Percentiles rank a stretch among this genome's conserved stretches.
Evolutionary conservation across 768 basidiomycete species (phyloP).

Genomic region (Boletales sp.): DNA sequence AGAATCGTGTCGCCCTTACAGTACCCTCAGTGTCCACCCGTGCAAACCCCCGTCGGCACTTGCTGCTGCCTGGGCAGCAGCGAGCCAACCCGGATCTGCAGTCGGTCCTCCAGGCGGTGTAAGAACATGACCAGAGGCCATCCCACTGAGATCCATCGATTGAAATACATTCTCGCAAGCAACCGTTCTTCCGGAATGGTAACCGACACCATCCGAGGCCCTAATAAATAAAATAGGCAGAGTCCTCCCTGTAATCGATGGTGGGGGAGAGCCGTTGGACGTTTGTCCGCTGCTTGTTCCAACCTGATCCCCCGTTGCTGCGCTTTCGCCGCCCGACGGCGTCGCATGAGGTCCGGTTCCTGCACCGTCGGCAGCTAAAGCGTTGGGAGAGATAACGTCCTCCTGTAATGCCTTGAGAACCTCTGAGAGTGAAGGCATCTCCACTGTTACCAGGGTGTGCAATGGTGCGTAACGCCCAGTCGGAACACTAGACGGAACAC

Average conservation of each 20-base stretch:
- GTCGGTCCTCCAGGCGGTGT: slow-evolving; percentile 41
- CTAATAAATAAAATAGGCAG: slow-evolving; percentile 81
- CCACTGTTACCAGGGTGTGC: slow-evolving; percentile 82
- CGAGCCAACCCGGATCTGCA: slow-evolving; percentile 67
- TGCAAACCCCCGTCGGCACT: slow-evolving; percentile 63
- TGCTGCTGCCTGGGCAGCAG: slow-evolving; percentile 68
- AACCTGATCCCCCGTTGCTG: slow-evolving; percentile 24
- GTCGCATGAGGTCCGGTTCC: slow-evolving; percentile 36
- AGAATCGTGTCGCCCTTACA: slow-evolving; percentile 42
- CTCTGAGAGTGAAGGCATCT: slow-evolving; percentile 74
- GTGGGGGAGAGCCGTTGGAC: slow-evolving; percentile 30
- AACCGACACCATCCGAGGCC: slow-evolving; percentile 79
- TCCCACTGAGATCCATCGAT: slow-evolving; percentile 56
- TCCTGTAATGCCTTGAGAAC: slow-evolving; percentile 79
- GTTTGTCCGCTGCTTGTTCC: slow-evolving; percentile 23
- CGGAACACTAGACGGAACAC: slow-evolving; percentile 20
- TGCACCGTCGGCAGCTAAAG: slow-evolving; percentile 32
- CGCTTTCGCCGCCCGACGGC: slow-evolving; percentile 21
- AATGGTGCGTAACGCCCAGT: slow-evolving; percentile 54
- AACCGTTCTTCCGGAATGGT: slow-evolving; percentile 82
- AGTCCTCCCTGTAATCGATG: slow-evolving; percentile 63
- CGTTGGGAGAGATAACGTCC: slow-evolving; percentile 48
- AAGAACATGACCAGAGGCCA: slow-evolving; percentile 42
- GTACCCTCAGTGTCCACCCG: slow-evolving; percentile 77
- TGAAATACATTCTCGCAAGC: slow-evolving; percentile 81